A percentile compares a stretch with the other conserved stretches of the same genome.
These are phyloP conservation scores for Trypanosoma scelopori DNA, from an alignment of 208 protist genomes.

Conservation along the genomic window DNA sequence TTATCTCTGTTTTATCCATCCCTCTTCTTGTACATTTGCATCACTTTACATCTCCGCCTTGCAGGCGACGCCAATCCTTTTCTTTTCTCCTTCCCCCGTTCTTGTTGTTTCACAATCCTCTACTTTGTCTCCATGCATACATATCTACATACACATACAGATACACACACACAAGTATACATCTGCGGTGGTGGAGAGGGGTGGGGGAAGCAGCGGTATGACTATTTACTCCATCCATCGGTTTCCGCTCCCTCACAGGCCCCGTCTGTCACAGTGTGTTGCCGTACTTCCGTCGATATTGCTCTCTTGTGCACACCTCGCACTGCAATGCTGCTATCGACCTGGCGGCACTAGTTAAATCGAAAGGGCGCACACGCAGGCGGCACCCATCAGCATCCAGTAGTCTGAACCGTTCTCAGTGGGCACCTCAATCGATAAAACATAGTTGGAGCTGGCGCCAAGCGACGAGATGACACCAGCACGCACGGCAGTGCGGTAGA, in stretches of 20 bases:
- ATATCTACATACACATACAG: slow-evolving; percentile 4
- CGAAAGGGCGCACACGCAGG: slow-evolving; percentile 85
- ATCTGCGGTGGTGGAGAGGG: not conserved
- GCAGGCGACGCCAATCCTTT: no score
- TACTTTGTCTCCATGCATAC: not conserved
- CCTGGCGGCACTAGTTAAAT: slow-evolving; percentile 7
- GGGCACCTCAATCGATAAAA: slow-evolving; percentile 88
- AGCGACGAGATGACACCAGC: slow-evolving; percentile 95
- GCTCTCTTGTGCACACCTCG: not conserved
- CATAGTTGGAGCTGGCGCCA: slow-evolving; percentile 96
- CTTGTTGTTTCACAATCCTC: not conserved
- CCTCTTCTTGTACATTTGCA: not conserved
- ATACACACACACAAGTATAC: no score
- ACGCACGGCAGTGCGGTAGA: slow-evolving; percentile 95
- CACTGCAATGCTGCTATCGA: not conserved
- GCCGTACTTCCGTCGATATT: not conserved
- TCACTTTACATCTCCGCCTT: not conserved
- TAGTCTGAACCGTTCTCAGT: slow-evolving; percentile 85
- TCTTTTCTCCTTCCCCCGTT: no score
- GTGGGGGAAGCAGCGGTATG: no score
- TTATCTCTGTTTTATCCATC: no score
- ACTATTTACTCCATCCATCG: no score
- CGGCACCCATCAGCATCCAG: slow-evolving; percentile 91
- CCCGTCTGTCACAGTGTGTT: not conserved
- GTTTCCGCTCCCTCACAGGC: no score